These are phyloP conservation scores for Mychonastes homosphaera DNA, from an alignment of 139 green algal genomes.

Conservation along the genomic window DNA sequence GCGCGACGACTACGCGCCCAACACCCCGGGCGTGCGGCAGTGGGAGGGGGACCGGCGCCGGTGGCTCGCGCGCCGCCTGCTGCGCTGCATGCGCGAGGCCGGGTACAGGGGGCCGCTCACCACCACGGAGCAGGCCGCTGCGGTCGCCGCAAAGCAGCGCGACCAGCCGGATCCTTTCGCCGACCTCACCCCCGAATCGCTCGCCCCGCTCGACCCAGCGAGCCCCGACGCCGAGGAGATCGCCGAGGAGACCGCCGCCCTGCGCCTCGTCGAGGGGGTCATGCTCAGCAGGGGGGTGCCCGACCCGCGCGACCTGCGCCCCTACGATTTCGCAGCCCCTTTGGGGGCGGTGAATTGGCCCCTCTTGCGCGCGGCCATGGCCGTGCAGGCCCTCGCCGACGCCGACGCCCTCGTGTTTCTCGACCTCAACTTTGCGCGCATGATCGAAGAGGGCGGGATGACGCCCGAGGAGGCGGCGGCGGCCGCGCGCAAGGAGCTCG, in stretches of 20 bases:
- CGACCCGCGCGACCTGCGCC: slow-evolving; percentile 37
- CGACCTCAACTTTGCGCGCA: slow-evolving; percentile 29
- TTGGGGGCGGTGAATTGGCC: background rate
- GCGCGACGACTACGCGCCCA: slow-evolving; percentile 40
- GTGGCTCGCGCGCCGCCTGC: slow-evolving; percentile 22
- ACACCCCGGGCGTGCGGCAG: slow-evolving; percentile 22
- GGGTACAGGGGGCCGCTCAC: too few species aligned
- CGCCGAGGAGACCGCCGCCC: slow-evolving; percentile 20
- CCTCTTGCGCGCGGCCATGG: background rate
- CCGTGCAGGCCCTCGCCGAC: slow-evolving; percentile 33
- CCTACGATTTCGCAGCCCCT: slow-evolving; percentile 19
- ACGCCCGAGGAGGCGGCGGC: slow-evolving; percentile 15
- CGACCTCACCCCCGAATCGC: background rate
- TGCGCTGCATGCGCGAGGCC: background rate
- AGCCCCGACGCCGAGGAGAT: slow-evolving; percentile 6
- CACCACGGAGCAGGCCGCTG: background rate
- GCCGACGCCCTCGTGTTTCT: slow-evolving; percentile 42
- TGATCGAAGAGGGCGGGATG: slow-evolving; percentile 11
- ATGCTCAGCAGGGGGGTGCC: slow-evolving; percentile 36
- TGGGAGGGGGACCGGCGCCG: slow-evolving; percentile 27
- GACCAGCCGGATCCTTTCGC: background rate
- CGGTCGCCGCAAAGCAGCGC: background rate
- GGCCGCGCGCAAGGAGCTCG: slow-evolving; percentile 10
- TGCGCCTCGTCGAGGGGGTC: slow-evolving; percentile 31
- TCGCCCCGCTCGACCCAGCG: too few species aligned